A percentile compares a stretch with the other conserved stretches of the same genome.
These are phyloP conservation scores for Mariannaea elegans DNA, from an alignment of 2,329 filamentous ascomycete species.

Conservation along the genomic window DNA sequence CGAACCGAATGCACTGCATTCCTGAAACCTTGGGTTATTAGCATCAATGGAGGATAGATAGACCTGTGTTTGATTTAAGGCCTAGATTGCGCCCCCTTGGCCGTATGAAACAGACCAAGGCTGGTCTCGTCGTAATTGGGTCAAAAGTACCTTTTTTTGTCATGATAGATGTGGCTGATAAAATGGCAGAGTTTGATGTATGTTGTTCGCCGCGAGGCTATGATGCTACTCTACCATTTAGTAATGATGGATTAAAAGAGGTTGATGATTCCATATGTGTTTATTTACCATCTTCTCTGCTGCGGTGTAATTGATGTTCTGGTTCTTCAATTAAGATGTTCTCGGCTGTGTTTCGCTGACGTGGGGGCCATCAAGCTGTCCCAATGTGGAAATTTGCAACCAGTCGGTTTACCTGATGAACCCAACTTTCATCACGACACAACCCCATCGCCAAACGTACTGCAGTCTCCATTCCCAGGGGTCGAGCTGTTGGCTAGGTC, in stretches of 20 bases:
- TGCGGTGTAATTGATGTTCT: background rate
- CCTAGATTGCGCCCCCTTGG: constrained; percentile 38
- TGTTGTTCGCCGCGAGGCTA: constrained; percentile 9
- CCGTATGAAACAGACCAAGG: constrained; percentile 22
- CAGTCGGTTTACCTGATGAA: background rate
- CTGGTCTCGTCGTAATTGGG: constrained; percentile 37
- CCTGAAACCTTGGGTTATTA: background rate
- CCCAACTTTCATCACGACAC: background rate
- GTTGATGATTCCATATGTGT: constrained; percentile 16
- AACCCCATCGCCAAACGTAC: background rate
- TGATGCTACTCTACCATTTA: constrained; percentile 9
- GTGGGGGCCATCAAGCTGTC: background rate
- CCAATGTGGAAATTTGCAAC: background rate
- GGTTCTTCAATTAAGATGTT: background rate
- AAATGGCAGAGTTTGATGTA: constrained; percentile 12
- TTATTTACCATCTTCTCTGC: too few species aligned
- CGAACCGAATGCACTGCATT: constrained; percentile 8
- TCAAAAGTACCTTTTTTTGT: constrained; percentile 30
- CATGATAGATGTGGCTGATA: constrained; percentile 31
- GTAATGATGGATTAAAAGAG: constrained; percentile 35
- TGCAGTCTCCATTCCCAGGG: too few species aligned
- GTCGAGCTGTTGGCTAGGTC: too few species aligned
- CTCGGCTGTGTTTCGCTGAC: background rate
- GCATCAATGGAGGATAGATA: constrained; percentile 24
- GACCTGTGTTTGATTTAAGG: constrained; percentile 29